A percentile compares a stretch with the other conserved stretches of the same genome.
Evolutionary conservation across 2,329 filamentous ascomycete species (phyloP).

Genomic region (Sclerotinia spermophila): DNA sequence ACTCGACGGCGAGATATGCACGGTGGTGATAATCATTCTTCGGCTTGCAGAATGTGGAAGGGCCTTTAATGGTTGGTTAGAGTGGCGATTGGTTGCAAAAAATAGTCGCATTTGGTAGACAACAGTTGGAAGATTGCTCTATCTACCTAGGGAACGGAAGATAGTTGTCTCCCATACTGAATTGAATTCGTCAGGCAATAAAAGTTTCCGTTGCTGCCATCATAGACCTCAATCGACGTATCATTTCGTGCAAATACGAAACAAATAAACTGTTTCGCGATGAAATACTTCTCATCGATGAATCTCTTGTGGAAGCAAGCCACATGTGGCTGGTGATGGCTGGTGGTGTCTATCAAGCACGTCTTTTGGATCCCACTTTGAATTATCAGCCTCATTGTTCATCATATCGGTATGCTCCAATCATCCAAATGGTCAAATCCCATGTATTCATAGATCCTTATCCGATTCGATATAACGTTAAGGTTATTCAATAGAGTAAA

Average conservation of each 20-base stretch:
- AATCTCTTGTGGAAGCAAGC: too few relatives aligned
- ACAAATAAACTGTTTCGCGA: neutral
- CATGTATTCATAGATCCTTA: neutral
- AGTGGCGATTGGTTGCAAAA: neutral
- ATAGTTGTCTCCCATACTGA: neutral
- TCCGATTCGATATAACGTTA: neutral
- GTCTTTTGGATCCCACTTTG: conserved; percentile 1
- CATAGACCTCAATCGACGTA: too few relatives aligned
- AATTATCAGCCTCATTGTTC: neutral
- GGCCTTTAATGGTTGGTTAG: neutral
- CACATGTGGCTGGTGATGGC: conserved; percentile 1
- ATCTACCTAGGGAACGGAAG: neutral
- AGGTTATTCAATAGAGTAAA: neutral
- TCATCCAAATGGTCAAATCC: neutral
- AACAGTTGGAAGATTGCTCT: neutral
- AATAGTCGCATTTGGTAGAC: neutral
- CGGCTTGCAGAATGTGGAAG: neutral
- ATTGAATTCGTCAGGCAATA: too few relatives aligned
- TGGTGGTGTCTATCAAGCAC: neutral
- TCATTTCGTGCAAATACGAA: neutral
- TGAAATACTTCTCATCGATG: neutral
- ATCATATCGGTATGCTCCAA: neutral
- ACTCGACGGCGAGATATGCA: neutral
- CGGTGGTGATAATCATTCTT: neutral
- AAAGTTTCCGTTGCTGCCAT: neutral